Base-by-base conservation (phyloP, 768 basidiomycete species). In the Tricholoma furcatifolium region DNA sequence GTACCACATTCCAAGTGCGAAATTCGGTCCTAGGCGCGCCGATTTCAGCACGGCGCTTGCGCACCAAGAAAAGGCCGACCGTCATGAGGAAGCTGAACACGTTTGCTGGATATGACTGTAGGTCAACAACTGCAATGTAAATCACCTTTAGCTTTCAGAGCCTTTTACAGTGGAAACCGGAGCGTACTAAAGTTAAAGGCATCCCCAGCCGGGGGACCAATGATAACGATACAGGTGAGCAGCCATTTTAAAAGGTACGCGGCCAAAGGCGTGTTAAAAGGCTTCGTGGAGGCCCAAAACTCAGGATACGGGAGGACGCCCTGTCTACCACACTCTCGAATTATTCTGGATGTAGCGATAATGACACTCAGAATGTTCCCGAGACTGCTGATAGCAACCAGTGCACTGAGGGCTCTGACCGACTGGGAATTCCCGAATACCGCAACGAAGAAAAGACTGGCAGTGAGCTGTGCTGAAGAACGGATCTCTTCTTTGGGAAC, bases 281-380 rank as follows among this genome's bases (percentile, higher is more conserved):
- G 80, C 34, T 69, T 67, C 2, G 75, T 80, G 1, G 76, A 77
- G 4, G 75, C 73, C 70, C 77, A 82, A 63, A 81, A 73, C 24
- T 62, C 60, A 2, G 79, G 72, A 55, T 70, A 82, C 2, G 81
- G 80, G 6, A 82, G 63, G n/a, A 83, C 72, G 11, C 80, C 81
- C 67, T 80, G 79, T 64, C 70, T 69, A 50, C 71, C 70, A 43
- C 74, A 70, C 61, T 81, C 77, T 38, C 78, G 69, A 47, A 80
- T 66, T 40, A 80, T 64, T 38, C 78, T 70, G 5, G 77, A 70
- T 34, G 75, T 69, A 1, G 54, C 58, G 7, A 59, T 59, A 8
- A 56, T 47, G 36, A 27, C 62, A 6, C 69, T 64, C 0, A 74
- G 54, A 21, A 78, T 56, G 48, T 73, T 77, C 3, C 76, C 73